These are phyloP conservation scores for Cladophialophora bantiana DNA, from an alignment of 2,329 filamentous ascomycete genomes.

Conservation along the genomic window DNA sequence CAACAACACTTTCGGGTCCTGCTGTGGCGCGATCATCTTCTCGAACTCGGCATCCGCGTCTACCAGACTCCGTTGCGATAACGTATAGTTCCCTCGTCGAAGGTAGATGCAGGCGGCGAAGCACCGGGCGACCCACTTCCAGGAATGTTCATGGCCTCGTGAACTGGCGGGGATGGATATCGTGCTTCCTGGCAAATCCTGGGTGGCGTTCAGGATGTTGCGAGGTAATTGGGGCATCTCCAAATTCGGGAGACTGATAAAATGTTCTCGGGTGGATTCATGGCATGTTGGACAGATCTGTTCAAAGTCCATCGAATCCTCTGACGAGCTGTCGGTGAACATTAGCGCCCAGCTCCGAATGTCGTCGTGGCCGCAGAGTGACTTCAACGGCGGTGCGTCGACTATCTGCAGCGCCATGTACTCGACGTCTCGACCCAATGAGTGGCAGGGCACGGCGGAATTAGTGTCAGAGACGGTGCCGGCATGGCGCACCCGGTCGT, in stretches of 20 bases:
- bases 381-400: conserved; percentile 33
- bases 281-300: conserved; percentile 38
- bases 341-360: conserved; percentile 37
- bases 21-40: conserved; percentile 29
- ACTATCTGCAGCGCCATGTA: conserved; percentile 37
- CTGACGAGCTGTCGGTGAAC: conserved; percentile 28
- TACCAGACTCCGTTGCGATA: conserved; percentile 32
- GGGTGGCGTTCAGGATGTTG: conserved; percentile 33
- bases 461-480: conserved; percentile 13
- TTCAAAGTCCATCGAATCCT: conserved; percentile 31
- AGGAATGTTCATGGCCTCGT: conserved; percentile 38
- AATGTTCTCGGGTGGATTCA: conserved; percentile 35
- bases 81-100: conserved; percentile 31
- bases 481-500: conserved; percentile 25
- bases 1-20: conserved; percentile 37
- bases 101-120: conserved; percentile 41
- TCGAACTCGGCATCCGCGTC: conserved; percentile 39
- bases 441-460: conserved; percentile 23
- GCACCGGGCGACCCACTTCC: conserved; percentile 40
- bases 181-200: conserved; percentile 20
- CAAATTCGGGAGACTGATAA: conserved; percentile 37
- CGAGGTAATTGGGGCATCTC: conserved; percentile 25
- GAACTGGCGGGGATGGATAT: conserved; percentile 37
- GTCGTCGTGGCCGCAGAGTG: conserved; percentile 38
- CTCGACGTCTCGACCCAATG: conserved; percentile 37